Conservation (phyloP, 108 stramenopile species). For the Ochromonas danica region DNA sequence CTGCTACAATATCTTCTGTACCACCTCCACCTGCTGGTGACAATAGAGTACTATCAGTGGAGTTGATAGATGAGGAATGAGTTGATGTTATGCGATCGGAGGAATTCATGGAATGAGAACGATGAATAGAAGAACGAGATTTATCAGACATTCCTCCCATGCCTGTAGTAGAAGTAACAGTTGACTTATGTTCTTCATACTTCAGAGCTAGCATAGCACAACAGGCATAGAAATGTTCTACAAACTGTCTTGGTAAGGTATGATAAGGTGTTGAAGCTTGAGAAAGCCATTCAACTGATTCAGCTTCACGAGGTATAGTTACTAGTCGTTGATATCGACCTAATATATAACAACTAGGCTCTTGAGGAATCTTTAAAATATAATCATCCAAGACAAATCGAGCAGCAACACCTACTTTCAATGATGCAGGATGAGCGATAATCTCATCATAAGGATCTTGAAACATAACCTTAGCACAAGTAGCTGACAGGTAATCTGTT, state of each 20-base stretch:
- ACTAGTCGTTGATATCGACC: neutral
- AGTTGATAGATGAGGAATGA: no score
- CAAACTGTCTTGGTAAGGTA: neutral
- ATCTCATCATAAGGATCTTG: conserved; percentile 23
- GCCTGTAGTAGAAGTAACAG: no score
- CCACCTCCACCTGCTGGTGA: no score
- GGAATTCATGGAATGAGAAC: no score
- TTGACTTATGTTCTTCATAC: no score
- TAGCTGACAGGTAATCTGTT: neutral
- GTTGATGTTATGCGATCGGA: no score
- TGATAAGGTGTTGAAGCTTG: neutral
- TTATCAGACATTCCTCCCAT: no score
- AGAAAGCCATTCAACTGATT: neutral
- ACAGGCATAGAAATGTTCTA: conserved; percentile 1
- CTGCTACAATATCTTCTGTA: neutral
- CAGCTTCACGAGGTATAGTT: neutral
- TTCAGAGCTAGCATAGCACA: no score
- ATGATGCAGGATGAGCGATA: conserved; percentile 8
- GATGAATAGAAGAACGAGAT: no score
- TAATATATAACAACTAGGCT: neutral
- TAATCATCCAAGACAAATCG: neutral
- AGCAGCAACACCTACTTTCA: neutral
- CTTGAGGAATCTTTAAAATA: neutral
- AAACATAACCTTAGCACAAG: neutral
- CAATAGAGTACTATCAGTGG: no score